Evolutionary conservation across 305 asterid species (phyloP).

Genomic region (Solanum aculeatissimum): DNA sequence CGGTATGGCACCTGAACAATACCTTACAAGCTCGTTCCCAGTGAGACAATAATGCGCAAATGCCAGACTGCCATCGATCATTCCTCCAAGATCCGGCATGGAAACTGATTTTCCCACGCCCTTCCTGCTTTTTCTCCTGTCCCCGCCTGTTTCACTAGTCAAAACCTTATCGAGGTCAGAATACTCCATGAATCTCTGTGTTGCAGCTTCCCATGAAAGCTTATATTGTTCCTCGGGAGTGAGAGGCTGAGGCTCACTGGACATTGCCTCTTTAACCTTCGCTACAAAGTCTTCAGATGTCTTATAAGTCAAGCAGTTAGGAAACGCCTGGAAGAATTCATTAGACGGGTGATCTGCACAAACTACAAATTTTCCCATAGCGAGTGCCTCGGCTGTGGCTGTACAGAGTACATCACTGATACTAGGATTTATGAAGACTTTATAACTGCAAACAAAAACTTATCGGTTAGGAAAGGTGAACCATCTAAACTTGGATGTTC

Average conservation of each 20-base stretch:
- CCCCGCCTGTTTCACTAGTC: constrained; percentile 12
- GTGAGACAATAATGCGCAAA: constrained; percentile 86
- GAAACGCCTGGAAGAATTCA: constrained; percentile 85
- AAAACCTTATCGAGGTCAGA: constrained; percentile 73
- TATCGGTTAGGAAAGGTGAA: neutral
- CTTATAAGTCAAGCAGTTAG: constrained; percentile 83
- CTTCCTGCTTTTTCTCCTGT: constrained; percentile 10
- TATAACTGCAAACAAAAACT: constrained; percentile 50
- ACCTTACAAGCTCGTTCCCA: constrained; percentile 72
- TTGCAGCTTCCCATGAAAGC: constrained; percentile 99
- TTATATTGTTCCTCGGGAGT: constrained; percentile 69
- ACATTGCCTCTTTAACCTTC: constrained; percentile 90
- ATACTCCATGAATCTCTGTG: constrained; percentile 77
- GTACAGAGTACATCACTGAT: constrained; percentile 95
- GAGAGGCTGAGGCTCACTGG: constrained; percentile 77
- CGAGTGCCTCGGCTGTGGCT: constrained; percentile 99
- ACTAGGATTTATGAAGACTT: constrained; percentile 90
- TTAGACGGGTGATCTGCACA: constrained; percentile 98
- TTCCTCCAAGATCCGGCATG: constrained; percentile 50
- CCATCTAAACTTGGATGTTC: neutral
- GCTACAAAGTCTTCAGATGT: constrained; percentile 81
- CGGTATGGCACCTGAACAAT: constrained; percentile 82
- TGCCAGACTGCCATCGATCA: constrained; percentile 84
- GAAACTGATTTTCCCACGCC: constrained; percentile 51
- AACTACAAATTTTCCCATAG: constrained; percentile 96